Conservation (phyloP, 805 yeast species). For the Huiozyma naganishii region DNA sequence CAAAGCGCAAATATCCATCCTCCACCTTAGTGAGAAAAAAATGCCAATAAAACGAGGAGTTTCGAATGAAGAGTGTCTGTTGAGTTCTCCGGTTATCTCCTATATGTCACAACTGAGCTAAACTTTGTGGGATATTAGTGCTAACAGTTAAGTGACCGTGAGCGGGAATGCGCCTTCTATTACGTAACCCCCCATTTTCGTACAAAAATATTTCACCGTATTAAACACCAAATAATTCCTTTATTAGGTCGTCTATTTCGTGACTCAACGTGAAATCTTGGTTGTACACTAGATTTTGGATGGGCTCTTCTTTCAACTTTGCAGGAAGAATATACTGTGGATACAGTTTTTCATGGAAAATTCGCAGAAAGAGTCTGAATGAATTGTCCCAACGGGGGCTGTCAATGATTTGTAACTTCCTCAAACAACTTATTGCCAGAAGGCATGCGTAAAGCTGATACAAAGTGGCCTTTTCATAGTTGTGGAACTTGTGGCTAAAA, state of each 20-base stretch:
- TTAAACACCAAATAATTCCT: slow-evolving; percentile 24
- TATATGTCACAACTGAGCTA: no score
- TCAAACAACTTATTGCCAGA: slow-evolving; percentile 22
- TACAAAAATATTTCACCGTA: neutral
- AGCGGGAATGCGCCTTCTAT: no score
- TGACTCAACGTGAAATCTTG: slow-evolving; percentile 28
- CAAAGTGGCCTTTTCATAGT: slow-evolving; percentile 18
- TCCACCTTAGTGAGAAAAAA: no score
- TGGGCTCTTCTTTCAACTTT: slow-evolving; percentile 16
- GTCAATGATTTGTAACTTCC: slow-evolving; percentile 11
- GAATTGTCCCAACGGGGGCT: slow-evolving; percentile 8
- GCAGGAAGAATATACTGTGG: slow-evolving; percentile 18
- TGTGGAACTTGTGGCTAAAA: slow-evolving; percentile 17
- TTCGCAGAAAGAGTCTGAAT: slow-evolving; percentile 16
- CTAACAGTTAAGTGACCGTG: no score
- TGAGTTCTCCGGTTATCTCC: no score
- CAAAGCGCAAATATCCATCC: no score
- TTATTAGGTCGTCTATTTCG: slow-evolving; percentile 28
- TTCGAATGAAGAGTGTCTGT: no score
- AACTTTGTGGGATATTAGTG: no score
- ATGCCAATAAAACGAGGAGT: no score
- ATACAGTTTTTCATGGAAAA: slow-evolving; percentile 18
- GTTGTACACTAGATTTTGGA: slow-evolving; percentile 19
- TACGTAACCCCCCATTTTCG: no score
- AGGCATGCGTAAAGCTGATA: slow-evolving; percentile 27